phyloP scores from a whole-genome alignment of 805 yeast species.

The Saturnispora quitensis region DNA sequence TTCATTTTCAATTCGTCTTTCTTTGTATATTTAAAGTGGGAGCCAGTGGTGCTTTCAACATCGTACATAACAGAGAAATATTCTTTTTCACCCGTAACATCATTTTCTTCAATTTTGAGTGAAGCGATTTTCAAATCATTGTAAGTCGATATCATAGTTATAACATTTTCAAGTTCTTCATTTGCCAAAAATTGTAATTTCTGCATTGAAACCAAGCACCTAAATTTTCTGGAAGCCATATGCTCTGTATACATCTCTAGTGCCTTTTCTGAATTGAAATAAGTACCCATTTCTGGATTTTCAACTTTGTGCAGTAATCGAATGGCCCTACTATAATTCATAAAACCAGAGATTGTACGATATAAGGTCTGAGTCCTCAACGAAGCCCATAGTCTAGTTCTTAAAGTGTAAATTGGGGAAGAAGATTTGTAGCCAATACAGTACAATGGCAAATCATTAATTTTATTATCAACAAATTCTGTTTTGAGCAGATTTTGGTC shows the following conservation, averaged over 20 bases:
- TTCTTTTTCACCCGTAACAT: slow-evolving; percentile 31
- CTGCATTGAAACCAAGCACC: slow-evolving; percentile 82
- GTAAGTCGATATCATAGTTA: slow-evolving; percentile 57
- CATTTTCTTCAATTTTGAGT: slow-evolving; percentile 38
- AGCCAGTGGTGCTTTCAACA: slow-evolving; percentile 41
- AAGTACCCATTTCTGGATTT: slow-evolving; percentile 41
- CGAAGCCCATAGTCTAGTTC: slow-evolving; percentile 86
- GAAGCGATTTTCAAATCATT: slow-evolving; percentile 56
- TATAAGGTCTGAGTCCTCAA: slow-evolving; percentile 75
- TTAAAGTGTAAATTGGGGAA: slow-evolving; percentile 48
- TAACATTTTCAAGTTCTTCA: slow-evolving; percentile 61
- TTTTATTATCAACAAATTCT: slow-evolving; percentile 30
- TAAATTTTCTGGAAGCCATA: slow-evolving; percentile 73
- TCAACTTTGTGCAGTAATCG: slow-evolving; percentile 62
- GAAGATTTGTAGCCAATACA: slow-evolving; percentile 66
- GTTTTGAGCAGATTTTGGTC: neutral
- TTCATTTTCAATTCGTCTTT: slow-evolving; percentile 35
- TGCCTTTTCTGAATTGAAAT: slow-evolving; percentile 30
- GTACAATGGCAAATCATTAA: slow-evolving; percentile 59
- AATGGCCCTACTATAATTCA: slow-evolving; percentile 68
- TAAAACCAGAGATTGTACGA: slow-evolving; percentile 76
- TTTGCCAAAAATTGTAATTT: slow-evolving; percentile 55
- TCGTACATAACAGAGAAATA: slow-evolving; percentile 64
- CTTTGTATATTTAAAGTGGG: slow-evolving; percentile 28
- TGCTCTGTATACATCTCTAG: slow-evolving; percentile 60